Percentiles rank a stretch among this genome's conserved stretches.
Evolutionary conservation across 2,329 filamentous ascomycete genomes (phyloP).

Genomic region (Penicillium sclerotiorum): DNA sequence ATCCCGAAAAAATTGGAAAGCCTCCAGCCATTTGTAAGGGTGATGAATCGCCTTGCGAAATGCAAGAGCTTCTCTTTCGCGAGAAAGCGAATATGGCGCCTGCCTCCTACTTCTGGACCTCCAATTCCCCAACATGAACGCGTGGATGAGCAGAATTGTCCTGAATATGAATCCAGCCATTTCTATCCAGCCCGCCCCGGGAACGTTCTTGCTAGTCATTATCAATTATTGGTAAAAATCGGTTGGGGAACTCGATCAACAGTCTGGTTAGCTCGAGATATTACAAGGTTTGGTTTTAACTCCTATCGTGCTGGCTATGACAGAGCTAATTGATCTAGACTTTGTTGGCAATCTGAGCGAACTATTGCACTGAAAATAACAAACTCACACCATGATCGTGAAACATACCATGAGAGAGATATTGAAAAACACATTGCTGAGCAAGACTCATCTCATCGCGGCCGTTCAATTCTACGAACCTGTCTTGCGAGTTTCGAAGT

Average conservation of each 20-base stretch:
- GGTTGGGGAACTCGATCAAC: conserved; percentile 48
- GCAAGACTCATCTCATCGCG: conserved; percentile 29
- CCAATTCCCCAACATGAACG: conserved; percentile 9
- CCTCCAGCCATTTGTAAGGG: too few species aligned
- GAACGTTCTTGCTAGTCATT: conserved; percentile 41
- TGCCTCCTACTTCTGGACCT: neutral
- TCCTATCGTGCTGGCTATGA: too few species aligned
- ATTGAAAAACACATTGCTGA: conserved; percentile 34
- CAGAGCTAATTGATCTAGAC: conserved; percentile 6
- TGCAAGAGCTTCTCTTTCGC: too few species aligned
- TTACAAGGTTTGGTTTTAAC: neutral
- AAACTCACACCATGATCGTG: conserved; percentile 22
- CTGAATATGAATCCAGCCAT: conserved; percentile 36
- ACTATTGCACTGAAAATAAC: conserved; percentile 33
- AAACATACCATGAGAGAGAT: conserved; percentile 23
- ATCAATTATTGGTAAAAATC: conserved; percentile 44
- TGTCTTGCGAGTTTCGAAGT: conserved; percentile 29
- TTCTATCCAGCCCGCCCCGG: conserved; percentile 47
- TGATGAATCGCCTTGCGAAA: too few species aligned
- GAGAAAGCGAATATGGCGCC: too few species aligned
- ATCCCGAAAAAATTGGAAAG: too few species aligned
- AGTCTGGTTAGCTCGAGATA: conserved; percentile 47
- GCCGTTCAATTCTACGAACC: conserved; percentile 19
- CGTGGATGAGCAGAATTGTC: conserved; percentile 45
- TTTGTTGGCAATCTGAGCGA: conserved; percentile 12